phyloP scores from a whole-genome alignment of 176 grass and related monocot species.

The Raddia distichophylla region DNA sequence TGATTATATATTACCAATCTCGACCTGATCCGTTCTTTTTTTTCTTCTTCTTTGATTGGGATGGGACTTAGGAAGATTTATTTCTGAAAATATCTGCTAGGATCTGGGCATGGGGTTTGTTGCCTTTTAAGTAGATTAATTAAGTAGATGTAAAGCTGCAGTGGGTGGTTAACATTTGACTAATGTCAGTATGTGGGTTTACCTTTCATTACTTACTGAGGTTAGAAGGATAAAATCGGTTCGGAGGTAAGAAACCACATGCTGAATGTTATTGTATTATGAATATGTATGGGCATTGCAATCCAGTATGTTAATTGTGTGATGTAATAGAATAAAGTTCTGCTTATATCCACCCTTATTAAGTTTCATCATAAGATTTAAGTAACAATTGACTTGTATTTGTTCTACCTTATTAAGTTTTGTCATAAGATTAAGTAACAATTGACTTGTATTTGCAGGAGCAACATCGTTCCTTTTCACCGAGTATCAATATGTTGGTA shows the following conservation, averaged over 20 bases:
- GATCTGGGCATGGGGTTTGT: conserved; percentile 3
- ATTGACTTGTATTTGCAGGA: conserved; percentile 42
- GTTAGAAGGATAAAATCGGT: conserved; percentile 16
- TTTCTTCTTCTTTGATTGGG: conserved; percentile 36
- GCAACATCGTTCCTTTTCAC: conserved; percentile 71
- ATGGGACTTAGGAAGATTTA: conserved; percentile 4
- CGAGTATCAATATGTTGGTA: conserved; percentile 65
- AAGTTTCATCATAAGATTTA: neutral
- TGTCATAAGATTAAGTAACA: conserved; percentile 25
- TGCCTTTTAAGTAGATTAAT: neutral
- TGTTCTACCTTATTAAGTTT: conserved; percentile 4
- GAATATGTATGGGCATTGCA: neutral
- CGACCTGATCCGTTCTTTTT: conserved; percentile 3
- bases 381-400: conserved; percentile 30
- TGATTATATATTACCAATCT: conserved; percentile 23
- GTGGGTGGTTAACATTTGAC: conserved; percentile 24
- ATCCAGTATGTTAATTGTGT: neutral
- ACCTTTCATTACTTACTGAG: neutral
- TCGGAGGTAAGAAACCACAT: neutral
- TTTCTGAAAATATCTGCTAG: conserved; percentile 33
- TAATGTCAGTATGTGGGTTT: conserved; percentile 14
- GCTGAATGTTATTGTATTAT: neutral
- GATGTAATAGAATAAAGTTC: neutral
- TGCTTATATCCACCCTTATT: neutral
- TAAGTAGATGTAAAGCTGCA: neutral